Percentiles rank a stretch among this genome's conserved stretches.
phyloP scores from a whole-genome alignment of 495 filamentous ascomycete genomes.

The Neurospora hispaniola region DNA sequence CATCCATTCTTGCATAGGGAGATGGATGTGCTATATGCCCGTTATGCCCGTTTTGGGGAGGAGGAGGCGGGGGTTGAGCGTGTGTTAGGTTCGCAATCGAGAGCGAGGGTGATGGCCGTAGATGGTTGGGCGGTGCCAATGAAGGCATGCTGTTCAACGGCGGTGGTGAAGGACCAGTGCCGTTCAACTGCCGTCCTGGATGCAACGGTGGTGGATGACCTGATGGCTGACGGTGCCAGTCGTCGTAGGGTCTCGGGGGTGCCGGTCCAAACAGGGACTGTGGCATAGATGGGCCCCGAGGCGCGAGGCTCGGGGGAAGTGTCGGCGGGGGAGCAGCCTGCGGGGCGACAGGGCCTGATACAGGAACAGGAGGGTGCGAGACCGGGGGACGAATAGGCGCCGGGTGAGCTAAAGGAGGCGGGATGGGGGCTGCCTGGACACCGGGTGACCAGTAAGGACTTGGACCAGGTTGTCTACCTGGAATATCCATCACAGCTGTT shows the following conservation, averaged over 20 bases:
- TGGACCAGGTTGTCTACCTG: slow-evolving; percentile 9
- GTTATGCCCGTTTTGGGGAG: slow-evolving; percentile 24
- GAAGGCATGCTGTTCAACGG: slow-evolving; percentile 24
- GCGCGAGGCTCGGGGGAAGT: slow-evolving; percentile 15
- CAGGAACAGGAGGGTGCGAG: slow-evolving; percentile 12
- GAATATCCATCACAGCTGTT: neutral
- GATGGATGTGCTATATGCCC: slow-evolving; percentile 28
- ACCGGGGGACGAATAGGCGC: slow-evolving; percentile 11
- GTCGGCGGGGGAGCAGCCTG: slow-evolving; percentile 24
- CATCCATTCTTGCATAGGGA: slow-evolving; percentile 21
- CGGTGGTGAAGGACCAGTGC: slow-evolving; percentile 24
- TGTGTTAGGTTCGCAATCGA: slow-evolving; percentile 19
- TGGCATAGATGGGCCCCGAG: slow-evolving; percentile 20
- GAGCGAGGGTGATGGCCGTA: slow-evolving; percentile 26
- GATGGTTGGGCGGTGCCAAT: slow-evolving; percentile 30
- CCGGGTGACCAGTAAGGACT: slow-evolving; percentile 13
- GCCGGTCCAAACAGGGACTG: slow-evolving; percentile 17
- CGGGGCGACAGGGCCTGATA: slow-evolving; percentile 31
- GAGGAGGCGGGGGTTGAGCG: slow-evolving; percentile 22
- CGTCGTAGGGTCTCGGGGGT: slow-evolving; percentile 15
- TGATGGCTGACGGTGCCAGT: slow-evolving; percentile 28
- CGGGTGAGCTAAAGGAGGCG: slow-evolving; percentile 6
- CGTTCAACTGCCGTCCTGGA: slow-evolving; percentile 30
- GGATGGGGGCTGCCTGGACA: slow-evolving; percentile 5
- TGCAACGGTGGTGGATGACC: slow-evolving; percentile 25